Conservation (phyloP, 805 yeast genomes). For the Candida alai region DNA sequence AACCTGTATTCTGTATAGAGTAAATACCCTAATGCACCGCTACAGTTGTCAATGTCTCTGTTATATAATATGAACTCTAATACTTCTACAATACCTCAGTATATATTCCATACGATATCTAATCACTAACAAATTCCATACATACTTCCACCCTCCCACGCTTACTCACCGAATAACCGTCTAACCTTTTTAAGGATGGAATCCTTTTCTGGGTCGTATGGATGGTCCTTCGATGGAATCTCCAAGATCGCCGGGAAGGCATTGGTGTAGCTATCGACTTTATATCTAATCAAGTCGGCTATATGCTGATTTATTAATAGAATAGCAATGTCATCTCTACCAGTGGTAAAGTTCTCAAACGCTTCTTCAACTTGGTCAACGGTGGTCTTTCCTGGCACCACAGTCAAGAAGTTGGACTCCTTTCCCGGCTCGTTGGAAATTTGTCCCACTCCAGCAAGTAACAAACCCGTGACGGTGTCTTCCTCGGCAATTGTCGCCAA, state of each 20-base stretch:
- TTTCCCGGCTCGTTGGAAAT: conserved; percentile 59
- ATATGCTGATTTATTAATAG: conserved; percentile 89
- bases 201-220: conserved; percentile 98
- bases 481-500: conserved; percentile 97
- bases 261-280: conserved; percentile 76
- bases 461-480: conserved; percentile 93
- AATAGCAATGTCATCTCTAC: conserved; percentile 87
- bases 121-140: no score
- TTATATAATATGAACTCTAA: no score
- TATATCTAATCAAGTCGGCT: conserved; percentile 83
- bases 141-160: no score
- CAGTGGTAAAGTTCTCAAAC: conserved; percentile 68
- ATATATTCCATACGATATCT: no score
- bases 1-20: conserved; percentile 1
- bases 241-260: conserved; percentile 97
- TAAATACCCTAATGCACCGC: conserved; percentile 1
- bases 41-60: background rate
- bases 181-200: conserved; percentile 91
- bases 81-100: no score
- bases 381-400: conserved; percentile 68
- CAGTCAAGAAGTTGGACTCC: conserved; percentile 80
- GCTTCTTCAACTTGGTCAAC: conserved; percentile 71
- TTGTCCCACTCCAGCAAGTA: conserved; percentile 94
- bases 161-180: conserved; percentile 86
- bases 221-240: conserved; percentile 97